Evolutionary conservation across 768 basidiomycete species (phyloP).

Genomic region (Pholiota microspora): DNA sequence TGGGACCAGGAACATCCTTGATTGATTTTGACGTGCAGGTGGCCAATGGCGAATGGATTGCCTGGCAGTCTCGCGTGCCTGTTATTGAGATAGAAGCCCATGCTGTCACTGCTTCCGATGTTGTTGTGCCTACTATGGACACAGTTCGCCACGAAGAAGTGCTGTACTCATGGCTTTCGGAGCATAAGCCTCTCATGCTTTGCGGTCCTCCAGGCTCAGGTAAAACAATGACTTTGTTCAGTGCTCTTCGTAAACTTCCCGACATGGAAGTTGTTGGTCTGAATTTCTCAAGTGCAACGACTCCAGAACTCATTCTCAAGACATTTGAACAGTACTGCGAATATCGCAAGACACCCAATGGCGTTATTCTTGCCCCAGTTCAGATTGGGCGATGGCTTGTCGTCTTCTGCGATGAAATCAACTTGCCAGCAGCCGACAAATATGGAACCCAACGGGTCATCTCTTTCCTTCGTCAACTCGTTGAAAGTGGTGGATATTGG

Average conservation of each 20-base stretch:
- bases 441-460: slow-evolving; percentile 99
- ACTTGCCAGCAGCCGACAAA: slow-evolving; percentile 93
- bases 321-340: slow-evolving; percentile 99
- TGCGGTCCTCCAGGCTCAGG: slow-evolving; percentile 99
- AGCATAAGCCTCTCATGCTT: slow-evolving; percentile 97
- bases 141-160: slow-evolving; percentile 99
- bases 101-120: slow-evolving; percentile 91
- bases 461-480: slow-evolving; percentile 95
- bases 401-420: slow-evolving; percentile 99
- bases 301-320: slow-evolving; percentile 96
- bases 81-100: slow-evolving; percentile 97
- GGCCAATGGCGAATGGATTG: slow-evolving; percentile 78
- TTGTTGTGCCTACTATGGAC: slow-evolving; percentile 98
- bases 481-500: slow-evolving; percentile 95
- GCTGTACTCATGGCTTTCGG: slow-evolving; percentile 96
- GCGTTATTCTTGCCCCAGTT: slow-evolving; percentile 90
- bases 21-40: slow-evolving; percentile 96
- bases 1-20: slow-evolving; percentile 75
- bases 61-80: slow-evolving; percentile 92
- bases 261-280: slow-evolving; percentile 99
- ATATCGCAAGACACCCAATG: slow-evolving; percentile 97
- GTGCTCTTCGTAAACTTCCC: slow-evolving; percentile 93
- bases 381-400: slow-evolving; percentile 98
- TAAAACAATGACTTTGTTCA: slow-evolving; percentile 99
- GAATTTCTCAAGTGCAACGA: slow-evolving; percentile 99